phyloP scores from a whole-genome alignment of 345 rosid species.

The Kernera saxatilis region DNA sequence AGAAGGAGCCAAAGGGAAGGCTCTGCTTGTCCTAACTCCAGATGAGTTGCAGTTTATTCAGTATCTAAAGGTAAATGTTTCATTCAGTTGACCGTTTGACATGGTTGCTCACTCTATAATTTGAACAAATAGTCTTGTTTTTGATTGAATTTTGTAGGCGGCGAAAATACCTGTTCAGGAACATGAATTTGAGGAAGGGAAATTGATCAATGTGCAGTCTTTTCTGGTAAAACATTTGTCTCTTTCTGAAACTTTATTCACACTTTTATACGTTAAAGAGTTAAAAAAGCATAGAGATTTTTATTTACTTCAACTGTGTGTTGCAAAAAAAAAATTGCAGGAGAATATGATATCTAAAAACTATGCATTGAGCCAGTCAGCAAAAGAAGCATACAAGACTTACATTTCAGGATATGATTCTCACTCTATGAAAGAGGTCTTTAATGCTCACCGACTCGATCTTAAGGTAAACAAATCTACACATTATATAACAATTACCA shows the following conservation, averaged over 20 bases:
- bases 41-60: constrained; percentile 79
- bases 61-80: constrained; percentile 60
- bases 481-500: neutral
- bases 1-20: constrained; percentile 95
- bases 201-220: constrained; percentile 65
- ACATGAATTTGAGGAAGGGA: constrained; percentile 70
- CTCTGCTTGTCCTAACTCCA: constrained; percentile 77
- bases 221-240: constrained; percentile 54
- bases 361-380: constrained; percentile 68
- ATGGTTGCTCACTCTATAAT: neutral
- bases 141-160: constrained; percentile 34
- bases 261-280: neutral
- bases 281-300: neutral
- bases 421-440: constrained; percentile 90
- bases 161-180: constrained; percentile 88
- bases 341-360: constrained; percentile 71
- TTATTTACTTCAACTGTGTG: no score
- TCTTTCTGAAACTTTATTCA: neutral
- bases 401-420: constrained; percentile 90
- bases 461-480: constrained; percentile 49
- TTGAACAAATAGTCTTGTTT: neutral
- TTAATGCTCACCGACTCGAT: constrained; percentile 83
- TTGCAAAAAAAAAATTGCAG: constrained; percentile 45
- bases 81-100: neutral
- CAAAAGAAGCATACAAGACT: constrained; percentile 89